Base-by-base conservation (phyloP, 2,329 filamentous ascomycete species). In the Alternaria infectoria region DNA sequence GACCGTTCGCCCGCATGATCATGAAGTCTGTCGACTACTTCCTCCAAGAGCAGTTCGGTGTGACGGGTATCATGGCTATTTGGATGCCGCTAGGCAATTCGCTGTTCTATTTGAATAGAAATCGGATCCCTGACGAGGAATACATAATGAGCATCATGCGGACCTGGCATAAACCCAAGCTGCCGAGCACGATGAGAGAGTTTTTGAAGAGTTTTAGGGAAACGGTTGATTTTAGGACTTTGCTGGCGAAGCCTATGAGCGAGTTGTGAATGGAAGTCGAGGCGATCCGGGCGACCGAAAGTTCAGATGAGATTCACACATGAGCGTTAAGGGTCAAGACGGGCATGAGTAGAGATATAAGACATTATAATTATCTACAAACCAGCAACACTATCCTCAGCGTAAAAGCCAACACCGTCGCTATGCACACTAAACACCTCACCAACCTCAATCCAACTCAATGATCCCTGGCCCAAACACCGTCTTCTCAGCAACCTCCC, bases 381-480 rank as follows among this genome's bases (percentile, higher is more conserved):
- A 10, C 32, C 9, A 25, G 15, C 2, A 36, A 36, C 28, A 3
- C 4, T 25, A 9, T 12, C 10, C 3, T 11, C 49, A 21, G 5
- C 13, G 32, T 6, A 46, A 56, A 2, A 5, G n/a, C 32, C 5
- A 40, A 67, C 56, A 45, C 65, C 59, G 11, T 50, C 59, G 59
- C 56, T 58, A 62, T 65, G 52, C 32, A 32, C 17, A 12, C 49
- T 26, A 2, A 5, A 26, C n/a, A 17, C 8, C 8, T 12, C 13
- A 19, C 23, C 15, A 52, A n/a, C n/a, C 17, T 69, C 55, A 75
- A 12, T 74, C 59, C 32, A 77, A 47, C 67, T 77, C 74, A 21
- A 79, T 77, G 0, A 79, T 52, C 4, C 72, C 74, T 2, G 76
- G 76, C 9, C 72, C 76, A 55, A 78, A 77, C 5, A 77, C 56